Base-by-base conservation (phyloP, 805 yeast species). In the Ascoidea rubescens region DNA sequence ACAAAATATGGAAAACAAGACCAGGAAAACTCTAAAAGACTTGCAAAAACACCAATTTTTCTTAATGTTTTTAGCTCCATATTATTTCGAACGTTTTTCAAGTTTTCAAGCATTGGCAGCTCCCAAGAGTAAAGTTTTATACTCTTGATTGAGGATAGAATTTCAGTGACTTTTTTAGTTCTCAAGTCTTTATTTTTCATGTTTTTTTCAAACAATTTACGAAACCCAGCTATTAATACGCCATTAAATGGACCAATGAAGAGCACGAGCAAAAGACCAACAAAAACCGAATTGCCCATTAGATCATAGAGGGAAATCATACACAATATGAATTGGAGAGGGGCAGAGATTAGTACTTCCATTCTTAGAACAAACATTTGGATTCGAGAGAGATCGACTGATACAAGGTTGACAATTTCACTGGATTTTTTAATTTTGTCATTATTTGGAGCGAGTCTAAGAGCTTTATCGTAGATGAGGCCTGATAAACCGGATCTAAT, bases 111-210 rank as follows among this genome's bases (percentile, higher is more conserved):
- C 80, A 82, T 79, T 31, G 87, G 83, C 42, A 67, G 66, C 61
- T 83, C 90, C 84, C 87, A 82, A 0, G 85, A 79, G 59, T 81
- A 83, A 31, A 83, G 65, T 59, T 83, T 83, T 57, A 83, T 77
- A 51, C 81, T 73, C 59, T 82, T 83, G 50, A 82, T 78, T 33
- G 81, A 73, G 45, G 72, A 70, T 50, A 83, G 62, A 10, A 83
- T 69, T 58, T 83, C 90, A 16, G 77, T 71, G n/a, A 79, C 77
- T 21, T 74, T 65, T 16, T 76, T 72, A 2, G 82, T 75, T 66
- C 90, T 71, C 28, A 65, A 65, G 61, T 83, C 89, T 56, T 80
- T 82, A 53, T 71, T 70, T 51, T 70, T 71, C 89, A 83, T 81
- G 58, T 80, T 84, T 4, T 70, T 68, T 53, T 74, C 75, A 56